Evolutionary conservation across 768 basidiomycete genomes (phyloP).

Genomic region (Trametes cubensis): DNA sequence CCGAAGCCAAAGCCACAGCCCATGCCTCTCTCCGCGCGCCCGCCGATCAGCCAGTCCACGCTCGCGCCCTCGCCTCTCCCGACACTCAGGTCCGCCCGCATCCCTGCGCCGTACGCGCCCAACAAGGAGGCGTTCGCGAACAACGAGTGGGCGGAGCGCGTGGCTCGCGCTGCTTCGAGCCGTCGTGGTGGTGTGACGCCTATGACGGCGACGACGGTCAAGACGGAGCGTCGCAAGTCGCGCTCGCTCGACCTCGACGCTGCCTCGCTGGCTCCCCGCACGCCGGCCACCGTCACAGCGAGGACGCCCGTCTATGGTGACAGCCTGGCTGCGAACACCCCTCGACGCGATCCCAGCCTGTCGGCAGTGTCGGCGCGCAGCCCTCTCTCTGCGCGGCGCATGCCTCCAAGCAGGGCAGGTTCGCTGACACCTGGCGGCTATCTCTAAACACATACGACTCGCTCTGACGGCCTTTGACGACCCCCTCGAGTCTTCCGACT

Average conservation of each 20-base stretch:
- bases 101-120: slow-evolving; percentile 16
- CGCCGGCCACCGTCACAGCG: slow-evolving; percentile 17
- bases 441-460: slow-evolving; percentile 4
- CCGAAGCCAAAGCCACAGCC: slow-evolving; percentile 19
- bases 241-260: slow-evolving; percentile 28
- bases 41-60: slow-evolving; percentile 16
- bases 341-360: slow-evolving; percentile 19
- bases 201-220: slow-evolving; percentile 12
- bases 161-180: slow-evolving; percentile 21
- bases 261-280: slow-evolving; percentile 18
- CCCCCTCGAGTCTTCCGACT: no score
- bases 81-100: slow-evolving; percentile 17
- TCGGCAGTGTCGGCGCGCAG: slow-evolving; percentile 10
- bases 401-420: slow-evolving; percentile 16
- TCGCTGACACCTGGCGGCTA: slow-evolving; percentile 10
- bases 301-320: slow-evolving; percentile 20
- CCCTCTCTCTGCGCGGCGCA: slow-evolving; percentile 13
- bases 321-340: slow-evolving; percentile 5
- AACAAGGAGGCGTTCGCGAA: slow-evolving; percentile 20
- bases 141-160: slow-evolving; percentile 27
- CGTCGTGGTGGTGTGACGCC: slow-evolving; percentile 24
- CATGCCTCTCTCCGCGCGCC: slow-evolving; percentile 25
- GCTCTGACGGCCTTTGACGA: neutral
- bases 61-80: slow-evolving; percentile 19
- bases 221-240: slow-evolving; percentile 27